These are phyloP conservation scores for Agaricus blazei DNA, from an alignment of 768 basidiomycete species.

Conservation along the genomic window DNA sequence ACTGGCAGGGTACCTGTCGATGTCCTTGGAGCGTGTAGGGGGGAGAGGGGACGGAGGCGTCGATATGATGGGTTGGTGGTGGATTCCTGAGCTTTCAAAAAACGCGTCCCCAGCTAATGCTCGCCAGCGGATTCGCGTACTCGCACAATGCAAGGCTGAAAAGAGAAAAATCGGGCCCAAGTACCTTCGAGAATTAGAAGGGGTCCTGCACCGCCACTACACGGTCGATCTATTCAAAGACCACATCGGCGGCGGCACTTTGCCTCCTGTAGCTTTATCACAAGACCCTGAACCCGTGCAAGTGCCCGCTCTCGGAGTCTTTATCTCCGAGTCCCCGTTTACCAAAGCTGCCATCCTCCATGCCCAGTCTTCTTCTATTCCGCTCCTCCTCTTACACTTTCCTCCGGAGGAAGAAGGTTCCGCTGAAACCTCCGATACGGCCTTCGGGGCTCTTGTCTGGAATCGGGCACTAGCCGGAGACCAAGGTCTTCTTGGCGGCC, in stretches of 20 bases:
- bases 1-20: slow-evolving; percentile 63
- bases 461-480: slow-evolving; percentile 60
- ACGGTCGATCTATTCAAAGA: slow-evolving; percentile 1
- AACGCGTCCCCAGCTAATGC: background rate
- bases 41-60: slow-evolving; percentile 89
- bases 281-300: background rate
- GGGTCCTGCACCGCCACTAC: slow-evolving; percentile 61
- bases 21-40: slow-evolving; percentile 75
- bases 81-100: slow-evolving; percentile 46
- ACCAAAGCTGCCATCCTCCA: slow-evolving; percentile 64
- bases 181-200: slow-evolving; percentile 86
- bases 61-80: slow-evolving; percentile 93
- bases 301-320: slow-evolving; percentile 49
- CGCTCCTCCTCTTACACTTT: slow-evolving; percentile 75
- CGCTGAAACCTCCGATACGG: background rate
- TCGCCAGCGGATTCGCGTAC: slow-evolving; percentile 61
- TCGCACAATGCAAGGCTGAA: slow-evolving; percentile 92
- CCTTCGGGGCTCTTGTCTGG: slow-evolving; percentile 53
- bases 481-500: slow-evolving; percentile 51
- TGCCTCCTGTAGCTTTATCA: background rate
- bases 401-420: slow-evolving; percentile 33
- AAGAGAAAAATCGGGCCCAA: slow-evolving; percentile 75
- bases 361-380: slow-evolving; percentile 70
- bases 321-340: slow-evolving; percentile 80
- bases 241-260: background rate